phyloP scores from a whole-genome alignment of 2,329 filamentous ascomycete species.

The Drechslera avenae region DNA sequence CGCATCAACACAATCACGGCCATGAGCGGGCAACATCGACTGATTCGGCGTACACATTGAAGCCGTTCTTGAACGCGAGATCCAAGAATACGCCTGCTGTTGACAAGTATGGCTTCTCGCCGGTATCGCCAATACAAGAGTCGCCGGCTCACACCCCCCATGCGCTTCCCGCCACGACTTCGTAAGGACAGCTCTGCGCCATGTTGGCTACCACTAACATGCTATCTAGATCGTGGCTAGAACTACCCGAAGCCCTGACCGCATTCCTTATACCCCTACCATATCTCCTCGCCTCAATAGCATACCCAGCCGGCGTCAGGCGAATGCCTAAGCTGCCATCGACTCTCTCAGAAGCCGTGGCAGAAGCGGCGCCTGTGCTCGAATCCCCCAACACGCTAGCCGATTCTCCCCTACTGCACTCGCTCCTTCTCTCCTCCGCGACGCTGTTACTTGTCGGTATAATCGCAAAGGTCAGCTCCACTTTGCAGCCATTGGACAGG shows the following conservation, averaged over 20 bases:
- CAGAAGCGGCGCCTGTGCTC: constrained; percentile 18
- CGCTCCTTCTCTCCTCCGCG: constrained; percentile 53
- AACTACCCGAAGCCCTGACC: constrained; percentile 55
- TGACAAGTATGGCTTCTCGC: constrained; percentile 40
- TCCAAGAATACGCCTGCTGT: constrained; percentile 24
- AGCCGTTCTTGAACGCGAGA: constrained; percentile 31
- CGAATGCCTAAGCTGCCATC: constrained; percentile 24
- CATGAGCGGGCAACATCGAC: constrained; percentile 33
- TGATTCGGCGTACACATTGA: constrained; percentile 38
- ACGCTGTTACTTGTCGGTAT: constrained; percentile 54
- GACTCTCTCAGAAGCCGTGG: constrained; percentile 31
- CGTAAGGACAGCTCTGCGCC: constrained; percentile 23
- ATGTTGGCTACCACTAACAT: constrained; percentile 2
- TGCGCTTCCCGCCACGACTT: constrained; percentile 14
- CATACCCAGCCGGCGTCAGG: constrained; percentile 44
- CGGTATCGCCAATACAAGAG: constrained; percentile 46
- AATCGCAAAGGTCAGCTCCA: constrained; percentile 42
- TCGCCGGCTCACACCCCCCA: constrained; percentile 19
- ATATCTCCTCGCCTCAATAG: constrained; percentile 54
- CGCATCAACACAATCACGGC: constrained; percentile 29
- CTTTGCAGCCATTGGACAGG: constrained; percentile 40
- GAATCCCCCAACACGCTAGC: constrained; percentile 13
- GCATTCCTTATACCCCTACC: constrained; percentile 58
- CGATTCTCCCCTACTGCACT: constrained; percentile 48
- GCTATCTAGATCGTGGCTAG: constrained; percentile 37